Conservation (phyloP, 495 filamentous ascomycete species). For the Penicillium arizonense region DNA sequence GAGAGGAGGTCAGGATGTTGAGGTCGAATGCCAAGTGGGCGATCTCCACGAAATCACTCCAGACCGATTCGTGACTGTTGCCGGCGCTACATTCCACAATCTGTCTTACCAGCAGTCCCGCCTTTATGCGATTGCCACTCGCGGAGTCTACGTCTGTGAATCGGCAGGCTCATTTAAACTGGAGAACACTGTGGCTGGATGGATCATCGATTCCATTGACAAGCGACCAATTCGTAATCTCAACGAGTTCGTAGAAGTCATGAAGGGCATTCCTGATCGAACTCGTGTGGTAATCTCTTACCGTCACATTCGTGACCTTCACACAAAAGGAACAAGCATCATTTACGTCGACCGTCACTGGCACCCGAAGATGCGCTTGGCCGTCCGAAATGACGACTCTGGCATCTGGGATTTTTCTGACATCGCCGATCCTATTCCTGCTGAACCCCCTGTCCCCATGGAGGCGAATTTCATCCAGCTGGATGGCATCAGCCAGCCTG, state of each 20-base stretch:
- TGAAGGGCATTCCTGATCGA: slow-evolving; percentile 84
- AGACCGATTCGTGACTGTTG: slow-evolving; percentile 90
- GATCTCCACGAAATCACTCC: slow-evolving; percentile 94
- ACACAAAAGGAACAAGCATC: slow-evolving; percentile 91
- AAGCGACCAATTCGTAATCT: slow-evolving; percentile 85
- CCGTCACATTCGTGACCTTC: slow-evolving; percentile 91
- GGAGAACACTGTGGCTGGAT: slow-evolving; percentile 85
- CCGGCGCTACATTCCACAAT: slow-evolving; percentile 90
- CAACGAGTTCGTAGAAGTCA: slow-evolving; percentile 85
- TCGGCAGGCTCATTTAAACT: slow-evolving; percentile 93
- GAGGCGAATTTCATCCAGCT: slow-evolving; percentile 88
- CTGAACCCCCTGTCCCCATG: slow-evolving; percentile 64
- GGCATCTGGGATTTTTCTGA: slow-evolving; percentile 95
- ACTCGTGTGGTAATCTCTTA: slow-evolving; percentile 90
- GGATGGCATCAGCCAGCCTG: slow-evolving; percentile 83
- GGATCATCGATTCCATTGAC: slow-evolving; percentile 91
- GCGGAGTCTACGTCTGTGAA: slow-evolving; percentile 93
- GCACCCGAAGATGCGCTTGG: slow-evolving; percentile 89
- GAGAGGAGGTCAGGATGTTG: slow-evolving; percentile 82
- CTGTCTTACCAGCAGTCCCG: slow-evolving; percentile 96
- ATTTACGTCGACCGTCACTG: slow-evolving; percentile 93
- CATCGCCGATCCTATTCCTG: slow-evolving; percentile 74
- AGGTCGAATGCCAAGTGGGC: slow-evolving; percentile 82
- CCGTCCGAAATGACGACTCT: slow-evolving; percentile 84
- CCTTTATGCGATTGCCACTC: slow-evolving; percentile 85